These are phyloP conservation scores for Penicillium thymicola DNA, from an alignment of 2,329 filamentous ascomycete species.

Conservation along the genomic window DNA sequence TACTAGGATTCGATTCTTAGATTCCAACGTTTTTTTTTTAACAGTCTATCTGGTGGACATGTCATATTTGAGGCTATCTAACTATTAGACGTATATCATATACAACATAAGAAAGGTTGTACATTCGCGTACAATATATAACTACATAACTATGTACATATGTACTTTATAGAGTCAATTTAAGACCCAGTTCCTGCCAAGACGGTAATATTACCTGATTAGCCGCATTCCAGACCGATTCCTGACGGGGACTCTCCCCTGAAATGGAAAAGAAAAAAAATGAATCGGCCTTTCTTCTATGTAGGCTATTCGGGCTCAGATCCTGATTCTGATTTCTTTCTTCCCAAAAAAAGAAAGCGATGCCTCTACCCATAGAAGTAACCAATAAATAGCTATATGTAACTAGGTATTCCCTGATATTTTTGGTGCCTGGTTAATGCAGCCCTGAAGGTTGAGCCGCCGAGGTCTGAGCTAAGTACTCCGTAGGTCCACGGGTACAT, in stretches of 20 bases:
- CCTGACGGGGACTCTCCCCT: slow-evolving; percentile 16
- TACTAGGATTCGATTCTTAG: not conserved
- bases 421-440: slow-evolving; percentile 1
- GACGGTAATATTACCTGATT: slow-evolving; percentile 22
- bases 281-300: not conserved
- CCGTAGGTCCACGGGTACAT: not conserved
- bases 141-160: too few species aligned
- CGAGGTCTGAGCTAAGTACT: not conserved
- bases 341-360: not conserved
- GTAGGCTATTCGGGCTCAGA: not conserved
- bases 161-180: slow-evolving; percentile 6
- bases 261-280: slow-evolving; percentile 5
- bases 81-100: not conserved
- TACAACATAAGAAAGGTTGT: not conserved
- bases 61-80: slow-evolving; percentile 13
- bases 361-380: not conserved
- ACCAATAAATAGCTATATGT: not conserved
- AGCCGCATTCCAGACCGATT: slow-evolving; percentile 24
- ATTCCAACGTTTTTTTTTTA: too few species aligned
- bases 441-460: not conserved
- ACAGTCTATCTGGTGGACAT: slow-evolving; percentile 19
- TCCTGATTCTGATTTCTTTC: not conserved
- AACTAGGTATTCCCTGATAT: not conserved
- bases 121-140: not conserved
- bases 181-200: slow-evolving; percentile 14